A percentile compares a stretch with the other conserved stretches of the same genome.
phyloP scores from a whole-genome alignment of 306 rosid species.

The Trifolium fragiferum region DNA sequence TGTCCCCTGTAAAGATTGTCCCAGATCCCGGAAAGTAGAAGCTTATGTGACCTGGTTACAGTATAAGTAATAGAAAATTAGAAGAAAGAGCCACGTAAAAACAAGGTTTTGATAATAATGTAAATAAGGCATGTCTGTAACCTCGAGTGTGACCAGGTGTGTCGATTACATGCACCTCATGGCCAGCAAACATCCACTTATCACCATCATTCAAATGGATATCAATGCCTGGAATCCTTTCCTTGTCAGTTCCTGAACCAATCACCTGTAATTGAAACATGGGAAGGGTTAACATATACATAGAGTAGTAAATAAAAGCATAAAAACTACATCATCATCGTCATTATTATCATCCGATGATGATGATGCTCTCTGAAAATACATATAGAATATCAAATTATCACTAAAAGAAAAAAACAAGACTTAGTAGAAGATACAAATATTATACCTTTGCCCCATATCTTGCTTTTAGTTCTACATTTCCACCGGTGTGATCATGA shows the following conservation, averaged over 20 bases:
- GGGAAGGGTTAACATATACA: slow-evolving; percentile 12
- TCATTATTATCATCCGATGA: background rate
- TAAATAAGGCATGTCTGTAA: slow-evolving; percentile 43
- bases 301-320: slow-evolving; percentile 28
- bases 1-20: slow-evolving; percentile 82
- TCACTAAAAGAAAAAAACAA: background rate
- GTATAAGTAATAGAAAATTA: slow-evolving; percentile 18
- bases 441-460: slow-evolving; percentile 86
- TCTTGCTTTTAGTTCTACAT: slow-evolving; percentile 83
- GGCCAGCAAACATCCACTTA: slow-evolving; percentile 99
- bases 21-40: slow-evolving; percentile 81
- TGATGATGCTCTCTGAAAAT: background rate
- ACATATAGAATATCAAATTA: background rate
- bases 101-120: slow-evolving; percentile 17
- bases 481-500: slow-evolving; percentile 97
- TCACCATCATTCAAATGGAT: slow-evolving; percentile 83
- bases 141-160: slow-evolving; percentile 97
- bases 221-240: slow-evolving; percentile 88
- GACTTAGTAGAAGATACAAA: slow-evolving; percentile 5
- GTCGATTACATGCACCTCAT: slow-evolving; percentile 85
- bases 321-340: background rate
- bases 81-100: slow-evolving; percentile 14
- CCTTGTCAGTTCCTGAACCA: slow-evolving; percentile 75
- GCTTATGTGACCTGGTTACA: slow-evolving; percentile 79
- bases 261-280: slow-evolving; percentile 64